phyloP scores from a whole-genome alignment of 805 yeast species.

The Metschnikowia colocasiae region DNA sequence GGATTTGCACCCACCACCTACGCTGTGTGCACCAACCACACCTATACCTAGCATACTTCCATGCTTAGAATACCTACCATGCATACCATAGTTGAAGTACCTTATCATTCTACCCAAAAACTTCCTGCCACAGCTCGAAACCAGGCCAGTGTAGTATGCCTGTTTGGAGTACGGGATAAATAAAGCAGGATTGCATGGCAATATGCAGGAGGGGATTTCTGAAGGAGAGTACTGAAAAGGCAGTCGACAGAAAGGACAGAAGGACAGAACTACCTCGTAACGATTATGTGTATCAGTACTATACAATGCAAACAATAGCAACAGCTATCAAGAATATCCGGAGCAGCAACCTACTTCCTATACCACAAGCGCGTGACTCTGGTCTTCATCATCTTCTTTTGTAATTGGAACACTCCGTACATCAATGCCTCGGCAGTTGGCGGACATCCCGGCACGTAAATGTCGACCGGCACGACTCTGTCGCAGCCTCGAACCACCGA shows the following conservation, averaged over 20 bases:
- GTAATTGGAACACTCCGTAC: conserved; percentile 87
- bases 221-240: too few relatives aligned
- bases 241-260: too few relatives aligned
- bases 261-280: neutral
- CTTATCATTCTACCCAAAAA: too few relatives aligned
- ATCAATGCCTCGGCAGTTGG: conserved; percentile 87
- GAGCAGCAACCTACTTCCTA: conserved; percentile 40
- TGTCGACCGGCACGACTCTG: conserved; percentile 82
- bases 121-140: too few relatives aligned
- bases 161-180: too few relatives aligned
- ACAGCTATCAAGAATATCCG: neutral
- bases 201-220: too few relatives aligned
- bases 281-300: conserved; percentile 12
- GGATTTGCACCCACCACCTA: conserved; percentile 6
- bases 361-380: conserved; percentile 85
- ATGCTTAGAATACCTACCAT: too few relatives aligned
- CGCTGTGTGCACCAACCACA: too few relatives aligned
- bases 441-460: conserved; percentile 91
- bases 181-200: too few relatives aligned
- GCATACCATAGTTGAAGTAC: too few relatives aligned
- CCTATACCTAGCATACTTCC: too few relatives aligned
- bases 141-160: too few relatives aligned
- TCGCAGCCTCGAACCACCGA: conserved; percentile 89
- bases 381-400: conserved; percentile 83
- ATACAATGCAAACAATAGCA: conserved; percentile 17